These are phyloP conservation scores for Aspergillus tanneri DNA, from an alignment of 2,329 filamentous ascomycete genomes.

Conservation along the genomic window DNA sequence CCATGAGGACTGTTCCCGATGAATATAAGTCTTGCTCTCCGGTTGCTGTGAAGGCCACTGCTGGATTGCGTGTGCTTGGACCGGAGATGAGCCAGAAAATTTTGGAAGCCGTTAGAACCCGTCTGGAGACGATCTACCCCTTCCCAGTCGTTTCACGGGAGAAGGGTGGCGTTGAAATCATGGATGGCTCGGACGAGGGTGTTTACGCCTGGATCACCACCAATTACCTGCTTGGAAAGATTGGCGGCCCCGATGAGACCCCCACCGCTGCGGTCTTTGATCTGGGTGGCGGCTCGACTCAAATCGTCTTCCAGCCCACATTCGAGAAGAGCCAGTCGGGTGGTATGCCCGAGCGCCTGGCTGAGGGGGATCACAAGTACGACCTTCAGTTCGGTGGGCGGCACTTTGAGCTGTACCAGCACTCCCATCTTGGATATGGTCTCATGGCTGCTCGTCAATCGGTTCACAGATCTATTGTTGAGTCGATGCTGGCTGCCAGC, in stretches of 20 bases:
- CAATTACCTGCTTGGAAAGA: constrained; percentile 97
- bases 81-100: constrained; percentile 78
- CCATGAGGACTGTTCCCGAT: constrained; percentile 79
- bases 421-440: constrained; percentile 95
- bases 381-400: constrained; percentile 84
- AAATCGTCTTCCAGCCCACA: constrained; percentile 97
- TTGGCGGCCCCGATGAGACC: constrained; percentile 84
- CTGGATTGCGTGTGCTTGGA: constrained; percentile 85
- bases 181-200: constrained; percentile 96
- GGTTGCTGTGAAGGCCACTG: constrained; percentile 96
- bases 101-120: constrained; percentile 75
- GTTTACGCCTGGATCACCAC: constrained; percentile 99
- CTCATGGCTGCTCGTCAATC: constrained; percentile 91
- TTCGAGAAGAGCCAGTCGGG: constrained; percentile 72
- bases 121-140: constrained; percentile 84
- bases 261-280: constrained; percentile 95
- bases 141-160: constrained; percentile 89
- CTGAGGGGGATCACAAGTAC: constrained; percentile 95
- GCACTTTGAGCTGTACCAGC: constrained; percentile 91
- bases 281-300: constrained; percentile 92
- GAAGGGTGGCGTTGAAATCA: constrained; percentile 87
- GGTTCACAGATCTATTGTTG: constrained; percentile 73
- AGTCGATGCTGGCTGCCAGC: constrained; percentile 65
- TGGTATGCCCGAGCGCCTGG: constrained; percentile 81
- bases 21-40: constrained; percentile 89